These are phyloP conservation scores for Kodamaea nitidulidarum DNA, from an alignment of 805 yeast genomes.

Conservation along the genomic window DNA sequence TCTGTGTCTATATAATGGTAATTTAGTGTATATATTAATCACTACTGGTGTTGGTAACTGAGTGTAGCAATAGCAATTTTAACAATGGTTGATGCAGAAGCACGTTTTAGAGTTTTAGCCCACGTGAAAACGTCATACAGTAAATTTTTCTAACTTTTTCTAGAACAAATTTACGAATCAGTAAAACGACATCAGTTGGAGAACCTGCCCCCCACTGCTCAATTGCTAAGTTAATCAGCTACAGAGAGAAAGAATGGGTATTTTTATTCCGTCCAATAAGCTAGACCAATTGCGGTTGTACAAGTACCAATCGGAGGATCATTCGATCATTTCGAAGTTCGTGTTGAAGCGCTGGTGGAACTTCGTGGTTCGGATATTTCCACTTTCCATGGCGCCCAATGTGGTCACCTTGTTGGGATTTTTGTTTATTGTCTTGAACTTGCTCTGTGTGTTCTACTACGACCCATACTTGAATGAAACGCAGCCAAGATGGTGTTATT, in stretches of 20 bases:
- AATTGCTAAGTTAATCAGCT: not conserved
- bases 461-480: conserved; percentile 62
- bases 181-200: no score
- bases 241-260: conserved; percentile 49
- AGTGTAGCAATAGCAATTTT: no score
- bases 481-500: conserved; percentile 74
- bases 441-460: conserved; percentile 59
- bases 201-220: no score
- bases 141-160: no score
- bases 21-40: conserved; percentile 7
- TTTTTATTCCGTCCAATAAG: conserved; percentile 53
- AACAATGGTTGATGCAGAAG: no score
- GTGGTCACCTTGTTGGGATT: conserved; percentile 81
- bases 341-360: conserved; percentile 82
- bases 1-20: conserved; percentile 5
- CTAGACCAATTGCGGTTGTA: conserved; percentile 53
- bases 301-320: conserved; percentile 74
- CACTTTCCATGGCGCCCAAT: conserved; percentile 89
- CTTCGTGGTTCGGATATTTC: conserved; percentile 68
- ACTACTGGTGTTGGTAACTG: conserved; percentile 1
- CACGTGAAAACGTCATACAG: not conserved
- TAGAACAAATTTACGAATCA: no score
- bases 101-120: not conserved
- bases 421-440: conserved; percentile 61
- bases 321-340: conserved; percentile 69